phyloP scores from a whole-genome alignment of 2,329 filamentous ascomycete species.

The Ascochyta viciae-villosae region DNA sequence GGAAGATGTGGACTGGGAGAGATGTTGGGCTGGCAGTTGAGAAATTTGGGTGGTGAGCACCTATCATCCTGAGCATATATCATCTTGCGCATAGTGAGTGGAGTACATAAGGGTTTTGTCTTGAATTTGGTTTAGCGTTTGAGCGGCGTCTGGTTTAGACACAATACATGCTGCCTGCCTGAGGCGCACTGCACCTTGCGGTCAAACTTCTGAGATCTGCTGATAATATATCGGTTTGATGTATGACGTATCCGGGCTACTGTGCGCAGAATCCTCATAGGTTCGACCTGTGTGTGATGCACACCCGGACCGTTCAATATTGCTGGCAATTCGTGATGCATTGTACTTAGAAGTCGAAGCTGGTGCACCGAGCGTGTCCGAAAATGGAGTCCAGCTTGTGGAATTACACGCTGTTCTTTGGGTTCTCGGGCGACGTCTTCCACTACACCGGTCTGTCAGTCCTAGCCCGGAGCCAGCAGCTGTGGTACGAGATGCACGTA shows the following conservation, averaged over 20 bases:
- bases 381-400: not conserved
- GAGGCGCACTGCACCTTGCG: not conserved
- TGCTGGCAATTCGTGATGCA: not conserved
- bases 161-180: not conserved
- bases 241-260: not conserved
- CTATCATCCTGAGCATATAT: not conserved
- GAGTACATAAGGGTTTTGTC: not conserved
- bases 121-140: slow-evolving; percentile 5
- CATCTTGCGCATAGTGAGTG: not conserved
- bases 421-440: slow-evolving; percentile 46
- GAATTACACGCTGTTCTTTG: slow-evolving; percentile 38
- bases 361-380: too few species aligned
- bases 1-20: slow-evolving; percentile 56
- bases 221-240: not conserved
- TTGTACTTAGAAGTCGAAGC: not conserved
- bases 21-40: slow-evolving; percentile 65
- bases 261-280: not conserved
- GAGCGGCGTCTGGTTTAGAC: slow-evolving; percentile 1
- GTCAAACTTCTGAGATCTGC: not conserved
- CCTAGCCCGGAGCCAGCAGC: slow-evolving; percentile 2
- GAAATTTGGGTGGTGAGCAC: slow-evolving; percentile 69
- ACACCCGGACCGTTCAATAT: too few species aligned
- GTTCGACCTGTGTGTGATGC: not conserved
- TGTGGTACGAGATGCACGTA: slow-evolving; percentile 17
- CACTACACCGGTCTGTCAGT: slow-evolving; percentile 35